Conservation (phyloP, 345 rosid genomes). For the Populus euphratica region DNA sequence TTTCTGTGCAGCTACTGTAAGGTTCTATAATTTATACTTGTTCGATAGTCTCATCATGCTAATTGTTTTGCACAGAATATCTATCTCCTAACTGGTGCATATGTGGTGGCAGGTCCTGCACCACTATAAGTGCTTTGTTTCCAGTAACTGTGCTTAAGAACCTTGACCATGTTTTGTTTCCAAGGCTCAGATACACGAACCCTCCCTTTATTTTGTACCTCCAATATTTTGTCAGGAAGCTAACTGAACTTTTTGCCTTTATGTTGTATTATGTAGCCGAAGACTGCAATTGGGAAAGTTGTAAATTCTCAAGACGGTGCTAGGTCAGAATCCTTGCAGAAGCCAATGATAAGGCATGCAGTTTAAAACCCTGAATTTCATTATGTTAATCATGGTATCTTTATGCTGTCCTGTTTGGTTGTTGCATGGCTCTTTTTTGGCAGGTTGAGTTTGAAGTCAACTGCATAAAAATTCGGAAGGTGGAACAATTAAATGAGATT, state of each 20-base stretch:
- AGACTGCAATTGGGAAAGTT: conserved; percentile 34
- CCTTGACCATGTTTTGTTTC: conserved; percentile 29
- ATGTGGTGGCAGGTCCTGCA: conserved; percentile 73
- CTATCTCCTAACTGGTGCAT: conserved; percentile 52
- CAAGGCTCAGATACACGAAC: conserved; percentile 26
- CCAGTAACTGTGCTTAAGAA: conserved; percentile 53
- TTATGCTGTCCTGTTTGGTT: conserved; percentile 31
- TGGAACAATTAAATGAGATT: background rate
- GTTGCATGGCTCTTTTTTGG: conserved; percentile 11
- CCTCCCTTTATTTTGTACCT: conserved; percentile 10
- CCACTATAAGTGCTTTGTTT: conserved; percentile 50
- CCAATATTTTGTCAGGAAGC: background rate
- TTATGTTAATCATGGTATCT: conserved; percentile 31
- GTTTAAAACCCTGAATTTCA: conserved; percentile 32
- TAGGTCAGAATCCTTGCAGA: conserved; percentile 68
- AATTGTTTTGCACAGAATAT: conserved; percentile 15
- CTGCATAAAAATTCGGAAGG: conserved; percentile 11
- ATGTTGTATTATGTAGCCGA: conserved; percentile 33
- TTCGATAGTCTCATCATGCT: conserved; percentile 14
- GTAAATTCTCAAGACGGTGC: conserved; percentile 47
- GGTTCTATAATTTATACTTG: conserved; percentile 8
- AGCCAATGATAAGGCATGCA: conserved; percentile 58
- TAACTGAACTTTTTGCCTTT: conserved; percentile 21
- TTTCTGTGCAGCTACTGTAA: background rate
- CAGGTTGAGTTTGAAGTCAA: conserved; percentile 42